Conservation (phyloP, 179 eudicot species). For the Gypsophila paniculata region DNA sequence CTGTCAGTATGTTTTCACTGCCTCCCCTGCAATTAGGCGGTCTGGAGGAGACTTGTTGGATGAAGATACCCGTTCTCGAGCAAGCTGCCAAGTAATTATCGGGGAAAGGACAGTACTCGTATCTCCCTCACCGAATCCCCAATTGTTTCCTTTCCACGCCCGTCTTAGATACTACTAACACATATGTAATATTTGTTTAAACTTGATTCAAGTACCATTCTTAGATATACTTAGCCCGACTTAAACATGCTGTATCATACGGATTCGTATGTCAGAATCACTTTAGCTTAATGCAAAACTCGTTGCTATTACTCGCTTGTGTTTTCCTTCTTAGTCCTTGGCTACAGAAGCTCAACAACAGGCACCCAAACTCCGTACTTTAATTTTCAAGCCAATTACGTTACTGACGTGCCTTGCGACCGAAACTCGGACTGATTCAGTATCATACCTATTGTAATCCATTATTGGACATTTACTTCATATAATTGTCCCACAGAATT, state of each 20-base stretch:
- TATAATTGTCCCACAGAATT: no score
- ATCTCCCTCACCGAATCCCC: neutral
- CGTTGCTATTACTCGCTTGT: neutral
- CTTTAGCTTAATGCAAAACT: neutral
- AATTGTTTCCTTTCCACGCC: conserved; percentile 11
- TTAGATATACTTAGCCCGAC: conserved; percentile 15
- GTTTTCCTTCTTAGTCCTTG: neutral
- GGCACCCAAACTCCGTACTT: no score
- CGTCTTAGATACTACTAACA: conserved; percentile 31
- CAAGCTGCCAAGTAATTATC: conserved; percentile 36
- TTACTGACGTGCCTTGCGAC: no score
- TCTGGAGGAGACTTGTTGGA: conserved; percentile 51
- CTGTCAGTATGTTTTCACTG: conserved; percentile 55
- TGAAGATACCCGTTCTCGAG: conserved; percentile 47
- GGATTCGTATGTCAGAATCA: neutral
- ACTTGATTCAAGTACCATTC: conserved; percentile 10
- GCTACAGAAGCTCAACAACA: no score
- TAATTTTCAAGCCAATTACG: no score
- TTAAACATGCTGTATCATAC: conserved; percentile 18
- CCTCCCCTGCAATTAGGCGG: conserved; percentile 53
- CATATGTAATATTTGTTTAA: conserved; percentile 28
- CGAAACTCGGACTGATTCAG: no score
- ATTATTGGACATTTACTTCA: no score
- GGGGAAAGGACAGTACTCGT: neutral
- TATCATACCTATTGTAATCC: no score